Evolutionary conservation across 495 filamentous ascomycete genomes (phyloP), one percentile per base, ranked within the genome.

Genomic region (Niebla homalea): DNA sequence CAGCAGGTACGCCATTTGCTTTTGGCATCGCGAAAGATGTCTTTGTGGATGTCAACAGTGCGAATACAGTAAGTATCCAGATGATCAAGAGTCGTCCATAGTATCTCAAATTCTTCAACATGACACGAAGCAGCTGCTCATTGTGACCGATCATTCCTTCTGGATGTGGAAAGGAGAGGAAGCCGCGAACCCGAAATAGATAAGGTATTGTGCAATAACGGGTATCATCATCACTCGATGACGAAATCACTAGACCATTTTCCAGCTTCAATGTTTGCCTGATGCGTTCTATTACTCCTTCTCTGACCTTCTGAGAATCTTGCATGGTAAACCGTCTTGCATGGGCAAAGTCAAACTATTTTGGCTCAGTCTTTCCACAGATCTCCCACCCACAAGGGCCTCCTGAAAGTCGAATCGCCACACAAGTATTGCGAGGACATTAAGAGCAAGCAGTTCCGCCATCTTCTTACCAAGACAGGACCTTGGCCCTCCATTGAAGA

Each of bases 311-410:
- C 4, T 41, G 8, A 18, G 11, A 6, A 18, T 15, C 21, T 41
- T 7, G 42, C 54, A 57, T 36, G 76, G 75, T 49, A 81, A 59
- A 16, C 77, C 77, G 8, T 69, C 75, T 40, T 78, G 66, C 77
- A 80, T 81, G 1, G 77, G 77, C 51, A 80, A 55, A 2, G 77
- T 80, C 36, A 80, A 59, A 54, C 76, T 78, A 36, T 68, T 77
- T 60, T 72, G 70, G 58, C 73, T 78, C 21, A 64, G 60, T 49
- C 75, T 67, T 52, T 74, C 70, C 36, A 42, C 52, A 4, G 3
- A 23, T 6, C 10, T 44, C 18, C 21, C 21, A 19, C 19, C 57
- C 38, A 65, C 70, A 18, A 46, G 10, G 10, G 60, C 59, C 14
- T 65, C 60, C 21, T 53, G 54, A 47, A 80, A 75, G 5, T 77